phyloP scores from a whole-genome alignment of 768 basidiomycete species.

The Pilatotrama ljubarskyi region DNA sequence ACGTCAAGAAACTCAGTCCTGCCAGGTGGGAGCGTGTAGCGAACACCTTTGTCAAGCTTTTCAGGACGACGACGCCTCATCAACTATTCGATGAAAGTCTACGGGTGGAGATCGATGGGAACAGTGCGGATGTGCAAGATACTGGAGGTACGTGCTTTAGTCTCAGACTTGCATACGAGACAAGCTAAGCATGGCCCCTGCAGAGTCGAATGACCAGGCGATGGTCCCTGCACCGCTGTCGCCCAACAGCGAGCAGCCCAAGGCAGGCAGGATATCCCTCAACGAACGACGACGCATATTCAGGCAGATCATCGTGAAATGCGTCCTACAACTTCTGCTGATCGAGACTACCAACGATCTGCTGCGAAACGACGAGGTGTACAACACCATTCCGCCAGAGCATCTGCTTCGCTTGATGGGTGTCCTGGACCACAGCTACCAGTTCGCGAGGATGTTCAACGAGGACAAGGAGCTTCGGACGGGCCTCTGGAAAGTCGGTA shows the following conservation, averaged over 20 bases:
- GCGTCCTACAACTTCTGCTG: slow-evolving; percentile 91
- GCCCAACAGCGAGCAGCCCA: slow-evolving; percentile 60
- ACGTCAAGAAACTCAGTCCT: slow-evolving; percentile 82
- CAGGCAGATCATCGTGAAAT: slow-evolving; percentile 99
- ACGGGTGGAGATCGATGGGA: slow-evolving; percentile 77
- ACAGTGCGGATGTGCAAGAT: slow-evolving; percentile 55
- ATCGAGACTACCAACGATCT: slow-evolving; percentile 98
- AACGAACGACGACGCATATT: slow-evolving; percentile 82
- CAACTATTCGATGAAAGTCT: slow-evolving; percentile 93
- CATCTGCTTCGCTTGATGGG: slow-evolving; percentile 93
- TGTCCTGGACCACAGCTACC: slow-evolving; percentile 95
- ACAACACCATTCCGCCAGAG: slow-evolving; percentile 90
- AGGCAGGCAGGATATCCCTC: slow-evolving; percentile 53
- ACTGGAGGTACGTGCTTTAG: slow-evolving; percentile 26
- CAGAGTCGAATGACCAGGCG: slow-evolving; percentile 64
- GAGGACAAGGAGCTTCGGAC: slow-evolving; percentile 97
- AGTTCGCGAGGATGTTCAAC: slow-evolving; percentile 96
- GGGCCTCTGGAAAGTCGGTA: slow-evolving; percentile 99
- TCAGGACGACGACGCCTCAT: slow-evolving; percentile 95
- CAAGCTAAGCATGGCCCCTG: slow-evolving; percentile 13
- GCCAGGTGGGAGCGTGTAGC: slow-evolving; percentile 90
- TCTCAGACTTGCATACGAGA: neutral
- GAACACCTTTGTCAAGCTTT: slow-evolving; percentile 92
- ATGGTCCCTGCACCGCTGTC: slow-evolving; percentile 89
- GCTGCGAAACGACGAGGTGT: slow-evolving; percentile 88